Base-by-base conservation (phyloP, 495 filamentous ascomycete genomes). In the Podospora conica region DNA sequence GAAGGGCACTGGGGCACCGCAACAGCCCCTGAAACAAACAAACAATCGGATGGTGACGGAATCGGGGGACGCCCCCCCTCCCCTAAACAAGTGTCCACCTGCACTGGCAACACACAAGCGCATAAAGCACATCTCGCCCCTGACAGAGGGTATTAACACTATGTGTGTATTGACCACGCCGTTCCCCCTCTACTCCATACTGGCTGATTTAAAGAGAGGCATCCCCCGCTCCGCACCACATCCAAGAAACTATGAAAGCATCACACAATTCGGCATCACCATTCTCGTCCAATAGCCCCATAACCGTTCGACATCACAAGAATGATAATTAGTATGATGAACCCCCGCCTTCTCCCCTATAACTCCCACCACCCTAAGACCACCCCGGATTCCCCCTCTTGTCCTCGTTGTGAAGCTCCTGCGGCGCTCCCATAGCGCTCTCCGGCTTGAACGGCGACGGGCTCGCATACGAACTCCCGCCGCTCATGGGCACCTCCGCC, bases 401-500 rank as follows among this genome's bases (percentile, higher is more conserved):
- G 15, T 48, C 40, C 6, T 48, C 40, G 9, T 54, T 20, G 8
- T 54, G 54, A 29, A 70, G 23, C 29, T 70, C 68, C 63, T 70
- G 68, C 48, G 68, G 61, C 55, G 55, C 15, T 1, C 55, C 55
- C 25, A n/a, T n/a, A n/a, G 23, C 22, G 55, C 55, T 57, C 23
- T 24, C 55, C 55, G 55, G 55, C 21, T 15, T 23, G 23, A 57
- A 18, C 12, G 55, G 55, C 11, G 55, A 57, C 18, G 58, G 27
- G 8, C 58, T 27, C 6, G 53, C 56, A 29, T 21, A 58, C 57
- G 1, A 27, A 3, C 25, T 59, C 24, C 58, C 58, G 3, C 12
- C 21, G 18, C 58, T 28, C n/a, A 64, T 20, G 3, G 65, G 58
- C 15, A 73, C 69, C 58, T 65, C 69, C 66, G 72, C 65, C 72